Evolutionary conservation across 306 rosid species (phyloP), one percentile per base, ranked within the genome.

Genomic region (Lathyrus sativus): DNA sequence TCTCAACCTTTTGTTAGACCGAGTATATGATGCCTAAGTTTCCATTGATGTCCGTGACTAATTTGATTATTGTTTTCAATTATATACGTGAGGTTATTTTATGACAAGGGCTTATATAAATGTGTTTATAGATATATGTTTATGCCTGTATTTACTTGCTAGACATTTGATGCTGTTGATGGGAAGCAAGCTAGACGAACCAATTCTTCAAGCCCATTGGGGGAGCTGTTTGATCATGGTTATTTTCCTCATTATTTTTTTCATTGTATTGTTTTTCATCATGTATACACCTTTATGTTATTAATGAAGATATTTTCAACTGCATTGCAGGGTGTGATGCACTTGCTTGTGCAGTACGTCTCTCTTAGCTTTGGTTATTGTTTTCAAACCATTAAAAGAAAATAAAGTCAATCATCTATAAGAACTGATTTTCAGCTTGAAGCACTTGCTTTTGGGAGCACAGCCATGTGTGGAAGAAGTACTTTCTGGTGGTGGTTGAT

Each of bases 161-260:
- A 95, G 97, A 88, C 99, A 72, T 91, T 95, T 85, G 99, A 95
- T 84, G 97, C 96, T 74, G 92, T 91, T 80, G 99, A 95, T 81
- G 99, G 97, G 73, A 95, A 95, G 80, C 99, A 95, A 95, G 97
- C 99, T 66, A 76, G 99, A 55, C 84, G 97, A 54, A 95, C 99
- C 73, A 91, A 72, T 82, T 95, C 99, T 79, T 88, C 97, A 1
- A 95, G 99, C 73, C 99, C 99, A 54, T 67, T 95, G 62, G 99
- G 99, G 70, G 99, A 91, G 86, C 87, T 90, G 68, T 95, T 95
- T 77, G 99, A 91, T 77, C 97, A 95, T 76, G 97, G 99, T 95
- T 74, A 78, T 72, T 70, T 78, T 31, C 70, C 69, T 62, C 31
- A 13, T 59, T 26, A 11, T 50, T 55, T 39, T 49, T 49, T 65